Conservation (phyloP, 1,139 yeast species). For the Sugiyamaella novakii region DNA sequence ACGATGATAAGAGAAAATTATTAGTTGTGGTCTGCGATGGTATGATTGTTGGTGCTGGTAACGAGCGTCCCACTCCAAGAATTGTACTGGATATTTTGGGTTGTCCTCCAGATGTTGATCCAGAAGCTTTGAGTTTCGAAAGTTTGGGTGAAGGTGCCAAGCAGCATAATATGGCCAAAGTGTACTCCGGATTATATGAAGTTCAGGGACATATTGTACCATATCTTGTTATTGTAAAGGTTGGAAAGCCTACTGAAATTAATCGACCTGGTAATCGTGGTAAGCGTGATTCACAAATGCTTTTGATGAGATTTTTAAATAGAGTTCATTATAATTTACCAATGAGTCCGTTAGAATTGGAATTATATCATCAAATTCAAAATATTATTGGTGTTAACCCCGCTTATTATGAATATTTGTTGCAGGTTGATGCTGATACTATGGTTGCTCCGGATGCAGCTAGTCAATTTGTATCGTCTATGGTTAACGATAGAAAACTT, state of each 20-base stretch:
- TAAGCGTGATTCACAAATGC: constrained; percentile 48
- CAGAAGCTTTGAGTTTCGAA: constrained; percentile 45
- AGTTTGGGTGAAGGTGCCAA: constrained; percentile 47
- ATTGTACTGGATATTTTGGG: constrained; percentile 48
- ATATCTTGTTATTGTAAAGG: constrained; percentile 47
- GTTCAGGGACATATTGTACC: constrained; percentile 50
- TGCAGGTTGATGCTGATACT: constrained; percentile 51
- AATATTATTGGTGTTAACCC: constrained; percentile 49
- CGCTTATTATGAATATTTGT: constrained; percentile 45
- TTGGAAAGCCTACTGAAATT: constrained; percentile 47
- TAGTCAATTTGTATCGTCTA: constrained; percentile 42
- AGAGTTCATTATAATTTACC: constrained; percentile 47
- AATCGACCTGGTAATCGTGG: constrained; percentile 49
- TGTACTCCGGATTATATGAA: constrained; percentile 47
- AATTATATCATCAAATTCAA: constrained; percentile 47
- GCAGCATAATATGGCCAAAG: constrained; percentile 47
- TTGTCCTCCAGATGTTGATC: constrained; percentile 44
- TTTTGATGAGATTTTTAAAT: constrained; percentile 47
- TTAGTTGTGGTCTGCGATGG: constrained; percentile 48
- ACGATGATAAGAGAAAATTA: constrained; percentile 47
- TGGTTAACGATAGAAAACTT: constrained; percentile 43
- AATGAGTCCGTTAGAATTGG: constrained; percentile 48
- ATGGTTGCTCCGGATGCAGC: constrained; percentile 45
- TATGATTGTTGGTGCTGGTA: constrained; percentile 49
- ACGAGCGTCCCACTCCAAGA: constrained; percentile 48